Conservation (phyloP, 495 filamentous ascomycete genomes). For the Penicillium cataractarum region DNA sequence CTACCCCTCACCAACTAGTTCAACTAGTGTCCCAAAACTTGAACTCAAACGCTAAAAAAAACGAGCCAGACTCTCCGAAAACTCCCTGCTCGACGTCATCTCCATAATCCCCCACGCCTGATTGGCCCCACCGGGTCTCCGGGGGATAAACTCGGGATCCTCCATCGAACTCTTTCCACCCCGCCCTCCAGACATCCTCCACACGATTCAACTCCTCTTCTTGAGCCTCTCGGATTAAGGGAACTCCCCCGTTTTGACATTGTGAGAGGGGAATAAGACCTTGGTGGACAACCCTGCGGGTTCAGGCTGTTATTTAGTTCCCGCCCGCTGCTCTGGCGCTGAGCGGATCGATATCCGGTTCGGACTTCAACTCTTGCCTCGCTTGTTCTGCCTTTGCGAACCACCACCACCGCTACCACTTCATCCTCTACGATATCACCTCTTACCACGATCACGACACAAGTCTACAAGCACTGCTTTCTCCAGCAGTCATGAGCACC, state of each 20-base stretch:
- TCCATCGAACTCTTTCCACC: slow-evolving; percentile 8
- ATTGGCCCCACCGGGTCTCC: slow-evolving; percentile 24
- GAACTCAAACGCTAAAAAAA: no score
- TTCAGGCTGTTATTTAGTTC: not conserved
- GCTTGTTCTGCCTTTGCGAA: not conserved
- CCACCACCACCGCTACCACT: not conserved
- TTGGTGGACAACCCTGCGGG: slow-evolving; percentile 3
- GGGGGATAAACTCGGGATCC: slow-evolving; percentile 26
- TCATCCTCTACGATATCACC: not conserved
- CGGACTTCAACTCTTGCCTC: not conserved
- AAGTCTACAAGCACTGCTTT: not conserved
- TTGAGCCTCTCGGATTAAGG: not conserved
- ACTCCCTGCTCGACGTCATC: slow-evolving; percentile 30
- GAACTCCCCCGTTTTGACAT: not conserved
- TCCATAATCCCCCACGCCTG: slow-evolving; percentile 26
- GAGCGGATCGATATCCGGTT: not conserved
- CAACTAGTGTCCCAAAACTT: not conserved
- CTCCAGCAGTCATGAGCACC: slow-evolving; percentile 51
- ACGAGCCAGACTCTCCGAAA: slow-evolving; percentile 17
- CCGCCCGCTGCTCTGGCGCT: not conserved
- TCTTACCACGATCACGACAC: not conserved
- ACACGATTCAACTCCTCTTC: not conserved
- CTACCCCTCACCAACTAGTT: not conserved
- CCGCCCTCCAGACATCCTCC: not conserved
- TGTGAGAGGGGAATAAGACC: not conserved